These are phyloP conservation scores for Bacterosira constricta DNA, from an alignment of 108 stramenopile species.

Conservation along the genomic window DNA sequence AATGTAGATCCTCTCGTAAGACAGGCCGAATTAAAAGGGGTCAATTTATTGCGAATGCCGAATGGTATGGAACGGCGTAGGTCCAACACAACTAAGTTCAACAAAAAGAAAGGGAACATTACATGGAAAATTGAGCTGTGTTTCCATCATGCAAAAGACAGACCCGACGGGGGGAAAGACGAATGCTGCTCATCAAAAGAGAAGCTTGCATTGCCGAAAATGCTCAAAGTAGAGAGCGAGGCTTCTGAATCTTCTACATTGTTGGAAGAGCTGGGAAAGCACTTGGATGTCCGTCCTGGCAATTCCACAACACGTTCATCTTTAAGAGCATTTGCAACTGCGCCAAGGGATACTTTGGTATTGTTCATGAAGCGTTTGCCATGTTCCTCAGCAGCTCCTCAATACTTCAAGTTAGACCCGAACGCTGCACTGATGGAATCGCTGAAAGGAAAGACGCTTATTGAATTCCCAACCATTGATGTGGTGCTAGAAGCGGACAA, in stretches of 20 bases:
- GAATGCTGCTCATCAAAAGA: constrained; percentile 8
- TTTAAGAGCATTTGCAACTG: constrained; percentile 33
- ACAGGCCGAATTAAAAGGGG: constrained; percentile 60
- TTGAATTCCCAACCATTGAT: constrained; percentile 76
- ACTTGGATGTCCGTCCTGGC: constrained; percentile 38
- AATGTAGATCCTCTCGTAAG: constrained; percentile 53
- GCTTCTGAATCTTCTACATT: constrained; percentile 24
- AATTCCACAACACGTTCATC: constrained; percentile 36
- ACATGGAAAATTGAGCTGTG: constrained; percentile 45
- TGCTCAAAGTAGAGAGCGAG: constrained; percentile 32
- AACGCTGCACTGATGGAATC: constrained; percentile 42
- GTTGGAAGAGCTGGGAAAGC: constrained; percentile 35
- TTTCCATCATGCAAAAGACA: constrained; percentile 18
- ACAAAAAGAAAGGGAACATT: constrained; percentile 38
- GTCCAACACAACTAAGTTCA: constrained; percentile 60
- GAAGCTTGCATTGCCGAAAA: constrained; percentile 5
- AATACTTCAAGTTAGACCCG: constrained; percentile 48
- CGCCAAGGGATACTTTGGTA: constrained; percentile 20
- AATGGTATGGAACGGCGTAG: constrained; percentile 65
- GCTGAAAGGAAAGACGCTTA: constrained; percentile 62
- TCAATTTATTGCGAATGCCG: constrained; percentile 69
- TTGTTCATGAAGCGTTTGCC: constrained; percentile 61
- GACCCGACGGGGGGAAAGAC: not conserved
- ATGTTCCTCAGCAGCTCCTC: constrained; percentile 56
- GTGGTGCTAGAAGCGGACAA: constrained; percentile 38